Evolutionary conservation across 306 rosid genomes (phyloP), one percentile per base, ranked within the genome.

Genomic region (Hippophae gyantsensis): DNA sequence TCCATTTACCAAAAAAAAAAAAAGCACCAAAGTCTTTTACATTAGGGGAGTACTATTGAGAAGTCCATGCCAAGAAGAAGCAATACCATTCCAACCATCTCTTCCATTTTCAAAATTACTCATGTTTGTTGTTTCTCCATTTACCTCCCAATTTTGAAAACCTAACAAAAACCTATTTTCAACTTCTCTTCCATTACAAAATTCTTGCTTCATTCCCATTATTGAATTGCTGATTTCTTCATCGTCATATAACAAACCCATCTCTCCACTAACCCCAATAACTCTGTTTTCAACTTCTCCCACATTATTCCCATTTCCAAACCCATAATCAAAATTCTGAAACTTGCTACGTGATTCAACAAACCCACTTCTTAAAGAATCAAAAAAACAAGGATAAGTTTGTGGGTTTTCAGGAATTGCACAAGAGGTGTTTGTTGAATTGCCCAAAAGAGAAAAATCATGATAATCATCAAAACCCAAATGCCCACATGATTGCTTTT

Each of bases 11-110:
- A 54, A 26, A 18, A 6, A 54, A 25, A 23, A 13, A 6, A 18
- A 18, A 18, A 18, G 23, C 23, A 18, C 23, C 14, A 23, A 23
- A 54, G 27, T 10, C 9, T 6, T 23, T 78, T 87, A 92, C 86
- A 86, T 84, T 71, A 92, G 71, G 52, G 99, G 99, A 57, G 65
- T 27, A n/a, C 84, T 86, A 56, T 84, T 82, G 66, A 92, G 79
- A 77, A 92, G 88, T 6, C 96, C 96, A 72, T 85, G 96, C 96
- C 96, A 92, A 18, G 93, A 72, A 12, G 96, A 45, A 13, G 70
- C 78, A 48, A 81, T 13, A 11, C 89, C 84, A 62, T 80, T 88
- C 96, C 99, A 88, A 68, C 72, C 75, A 43, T 69, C 84, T 74
- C 98, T 85, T 54, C 82, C 96, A 7, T 85, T 70, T 13, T 87